Percentiles rank a stretch among this genome's conserved stretches.
These are phyloP conservation scores for Fusarium pseudoanthophilum DNA, from an alignment of 2,329 filamentous ascomycete species.

Conservation along the genomic window DNA sequence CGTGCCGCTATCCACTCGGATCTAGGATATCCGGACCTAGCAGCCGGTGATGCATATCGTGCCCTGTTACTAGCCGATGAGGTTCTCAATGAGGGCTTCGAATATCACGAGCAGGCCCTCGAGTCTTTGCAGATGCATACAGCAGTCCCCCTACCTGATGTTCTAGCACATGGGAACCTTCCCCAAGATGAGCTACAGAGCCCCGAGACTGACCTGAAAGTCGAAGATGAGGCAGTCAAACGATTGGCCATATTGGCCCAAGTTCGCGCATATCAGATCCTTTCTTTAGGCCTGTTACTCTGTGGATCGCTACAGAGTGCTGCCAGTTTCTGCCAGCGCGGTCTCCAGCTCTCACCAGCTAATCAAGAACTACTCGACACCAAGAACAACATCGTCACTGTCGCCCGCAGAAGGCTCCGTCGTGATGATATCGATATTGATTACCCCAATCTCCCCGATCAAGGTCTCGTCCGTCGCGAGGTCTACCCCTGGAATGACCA, in stretches of 20 bases:
- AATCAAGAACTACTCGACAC: slow-evolving; percentile 67
- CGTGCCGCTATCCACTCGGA: slow-evolving; percentile 77
- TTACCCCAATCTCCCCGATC: slow-evolving; percentile 68
- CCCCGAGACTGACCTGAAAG: slow-evolving; percentile 48
- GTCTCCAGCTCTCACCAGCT: slow-evolving; percentile 63
- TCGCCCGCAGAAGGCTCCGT: slow-evolving; percentile 62
- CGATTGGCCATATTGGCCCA: slow-evolving; percentile 62
- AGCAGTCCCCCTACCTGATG: slow-evolving; percentile 53
- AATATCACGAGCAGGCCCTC: slow-evolving; percentile 78
- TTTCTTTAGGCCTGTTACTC: slow-evolving; percentile 68
- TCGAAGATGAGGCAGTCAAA: slow-evolving; percentile 48
- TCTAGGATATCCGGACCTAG: slow-evolving; percentile 89
- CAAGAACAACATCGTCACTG: slow-evolving; percentile 63
- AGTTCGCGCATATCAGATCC: slow-evolving; percentile 68
- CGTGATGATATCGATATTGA: slow-evolving; percentile 59
- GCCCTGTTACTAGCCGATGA: slow-evolving; percentile 90
- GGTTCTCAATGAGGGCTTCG: slow-evolving; percentile 78
- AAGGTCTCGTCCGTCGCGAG: slow-evolving; percentile 74
- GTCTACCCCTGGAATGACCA: slow-evolving; percentile 76
- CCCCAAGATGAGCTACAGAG: slow-evolving; percentile 49
- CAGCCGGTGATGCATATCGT: slow-evolving; percentile 88
- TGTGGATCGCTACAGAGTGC: slow-evolving; percentile 77
- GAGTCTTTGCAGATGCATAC: slow-evolving; percentile 58
- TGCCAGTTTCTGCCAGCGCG: slow-evolving; percentile 71
- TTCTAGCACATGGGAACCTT: slow-evolving; percentile 59